These are phyloP conservation scores for Cnidoscolus chayamansa DNA, from an alignment of 441 rosid species.

Conservation along the genomic window DNA sequence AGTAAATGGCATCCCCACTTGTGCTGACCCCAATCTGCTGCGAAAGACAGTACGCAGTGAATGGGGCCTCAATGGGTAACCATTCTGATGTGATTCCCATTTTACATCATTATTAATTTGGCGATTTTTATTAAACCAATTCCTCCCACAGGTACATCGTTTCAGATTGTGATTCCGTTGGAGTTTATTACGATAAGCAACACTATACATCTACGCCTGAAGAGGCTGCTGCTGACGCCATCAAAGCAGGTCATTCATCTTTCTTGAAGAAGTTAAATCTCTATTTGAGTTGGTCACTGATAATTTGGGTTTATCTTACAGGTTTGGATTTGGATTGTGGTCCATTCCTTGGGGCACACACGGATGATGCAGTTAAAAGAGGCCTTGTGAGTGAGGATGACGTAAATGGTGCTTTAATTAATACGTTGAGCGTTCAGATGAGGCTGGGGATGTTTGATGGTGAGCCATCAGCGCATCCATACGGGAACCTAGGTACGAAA, in stretches of 20 bases:
- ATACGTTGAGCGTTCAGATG: conserved; percentile 73
- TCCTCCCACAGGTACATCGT: conserved; percentile 57
- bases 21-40: conserved; percentile 84
- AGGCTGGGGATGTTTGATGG: conserved; percentile 93
- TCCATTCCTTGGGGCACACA: conserved; percentile 55
- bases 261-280: background rate
- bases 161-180: conserved; percentile 90
- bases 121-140: background rate
- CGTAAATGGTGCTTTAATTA: conserved; percentile 50
- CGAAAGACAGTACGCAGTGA: conserved; percentile 55
- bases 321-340: conserved; percentile 95
- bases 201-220: conserved; percentile 80
- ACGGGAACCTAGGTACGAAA: conserved; percentile 48
- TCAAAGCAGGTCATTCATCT: conserved; percentile 58
- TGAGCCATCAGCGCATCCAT: conserved; percentile 51
- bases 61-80: conserved; percentile 83
- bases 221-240: conserved; percentile 82
- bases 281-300: background rate
- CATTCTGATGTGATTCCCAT: background rate
- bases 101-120: no score
- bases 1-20: conserved; percentile 89
- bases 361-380: conserved; percentile 59
- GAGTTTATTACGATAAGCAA: conserved; percentile 61
- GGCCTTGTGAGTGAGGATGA: conserved; percentile 53
- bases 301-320: conserved; percentile 21